Evolutionary conservation across 257 asterid genomes (phyloP).

Genomic region (Solanum chiquidenum): DNA sequence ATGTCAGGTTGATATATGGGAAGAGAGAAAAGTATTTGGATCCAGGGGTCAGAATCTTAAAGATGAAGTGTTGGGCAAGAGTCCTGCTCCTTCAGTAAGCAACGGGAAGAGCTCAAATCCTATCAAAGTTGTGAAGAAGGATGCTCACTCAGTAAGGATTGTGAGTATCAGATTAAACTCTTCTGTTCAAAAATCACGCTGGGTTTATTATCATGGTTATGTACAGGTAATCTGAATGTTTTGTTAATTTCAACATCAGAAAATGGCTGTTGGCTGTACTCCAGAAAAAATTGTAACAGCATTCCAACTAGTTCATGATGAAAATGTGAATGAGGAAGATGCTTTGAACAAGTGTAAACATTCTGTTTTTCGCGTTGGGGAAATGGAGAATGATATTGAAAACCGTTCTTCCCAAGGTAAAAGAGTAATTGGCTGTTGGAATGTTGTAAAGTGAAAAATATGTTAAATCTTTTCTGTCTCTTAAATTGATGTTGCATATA

Average conservation of each 20-base stretch:
- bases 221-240: slow-evolving; percentile 1
- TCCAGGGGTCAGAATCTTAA: slow-evolving; percentile 84
- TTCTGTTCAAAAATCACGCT: slow-evolving; percentile 1
- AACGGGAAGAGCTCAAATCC: slow-evolving; percentile 49
- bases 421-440: slow-evolving; percentile 6
- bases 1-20: slow-evolving; percentile 84
- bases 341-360: slow-evolving; percentile 43
- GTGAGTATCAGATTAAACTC: slow-evolving; percentile 34
- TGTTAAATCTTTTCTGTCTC: not conserved
- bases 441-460: slow-evolving; percentile 5
- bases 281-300: slow-evolving; percentile 80
- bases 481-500: not conserved
- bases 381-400: slow-evolving; percentile 53
- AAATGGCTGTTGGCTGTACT: slow-evolving; percentile 76
- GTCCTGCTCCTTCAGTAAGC: slow-evolving; percentile 31
- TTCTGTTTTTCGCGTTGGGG: slow-evolving; percentile 48
- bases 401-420: slow-evolving; percentile 62
- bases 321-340: slow-evolving; percentile 53
- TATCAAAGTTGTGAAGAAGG: slow-evolving; percentile 76
- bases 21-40: slow-evolving; percentile 92
- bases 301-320: slow-evolving; percentile 65
- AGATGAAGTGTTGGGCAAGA: slow-evolving; percentile 62
- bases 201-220: slow-evolving; percentile 1
- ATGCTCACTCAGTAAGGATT: slow-evolving; percentile 62
- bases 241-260: slow-evolving; percentile 33